Conservation (phyloP, 148 eudicot genomes). For the Cornus controversa region DNA sequence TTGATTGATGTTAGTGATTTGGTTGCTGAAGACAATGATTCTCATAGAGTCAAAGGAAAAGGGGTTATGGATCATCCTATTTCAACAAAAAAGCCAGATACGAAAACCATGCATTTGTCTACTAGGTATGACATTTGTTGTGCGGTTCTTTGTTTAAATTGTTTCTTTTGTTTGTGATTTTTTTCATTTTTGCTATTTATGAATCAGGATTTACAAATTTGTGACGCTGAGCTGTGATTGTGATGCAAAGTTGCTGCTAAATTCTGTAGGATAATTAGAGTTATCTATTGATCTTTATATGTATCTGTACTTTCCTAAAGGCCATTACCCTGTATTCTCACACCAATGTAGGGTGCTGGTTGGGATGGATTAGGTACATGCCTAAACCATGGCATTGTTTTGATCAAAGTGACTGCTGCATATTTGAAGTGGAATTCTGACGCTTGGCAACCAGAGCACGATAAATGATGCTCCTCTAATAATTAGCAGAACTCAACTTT, state of each 20-base stretch:
- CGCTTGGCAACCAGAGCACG: too few relatives aligned
- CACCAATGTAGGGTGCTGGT: too few relatives aligned
- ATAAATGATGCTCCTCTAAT: too few relatives aligned
- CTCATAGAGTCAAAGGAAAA: constrained; percentile 48
- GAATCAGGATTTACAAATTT: background rate
- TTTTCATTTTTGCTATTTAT: background rate
- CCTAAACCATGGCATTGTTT: too few relatives aligned
- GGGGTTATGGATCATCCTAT: constrained; percentile 32
- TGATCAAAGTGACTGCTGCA: background rate
- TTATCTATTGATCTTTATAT: background rate
- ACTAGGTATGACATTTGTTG: constrained; percentile 25
- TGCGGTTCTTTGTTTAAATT: background rate
- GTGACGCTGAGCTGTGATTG: background rate
- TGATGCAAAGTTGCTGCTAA: background rate
- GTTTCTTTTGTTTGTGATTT: background rate
- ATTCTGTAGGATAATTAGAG: background rate
- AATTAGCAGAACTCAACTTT: too few relatives aligned
- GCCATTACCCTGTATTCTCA: too few relatives aligned
- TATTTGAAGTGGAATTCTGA: too few relatives aligned
- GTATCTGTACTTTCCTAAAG: background rate
- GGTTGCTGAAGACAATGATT: constrained; percentile 38
- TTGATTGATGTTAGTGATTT: constrained; percentile 32
- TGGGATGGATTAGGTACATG: too few relatives aligned
- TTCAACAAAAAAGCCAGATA: constrained; percentile 30
- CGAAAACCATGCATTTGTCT: constrained; percentile 19